Percentiles rank a stretch among this genome's conserved stretches.
phyloP scores from a whole-genome alignment of 192 early-diverging fungal species.

The Podila clonocystis region DNA sequence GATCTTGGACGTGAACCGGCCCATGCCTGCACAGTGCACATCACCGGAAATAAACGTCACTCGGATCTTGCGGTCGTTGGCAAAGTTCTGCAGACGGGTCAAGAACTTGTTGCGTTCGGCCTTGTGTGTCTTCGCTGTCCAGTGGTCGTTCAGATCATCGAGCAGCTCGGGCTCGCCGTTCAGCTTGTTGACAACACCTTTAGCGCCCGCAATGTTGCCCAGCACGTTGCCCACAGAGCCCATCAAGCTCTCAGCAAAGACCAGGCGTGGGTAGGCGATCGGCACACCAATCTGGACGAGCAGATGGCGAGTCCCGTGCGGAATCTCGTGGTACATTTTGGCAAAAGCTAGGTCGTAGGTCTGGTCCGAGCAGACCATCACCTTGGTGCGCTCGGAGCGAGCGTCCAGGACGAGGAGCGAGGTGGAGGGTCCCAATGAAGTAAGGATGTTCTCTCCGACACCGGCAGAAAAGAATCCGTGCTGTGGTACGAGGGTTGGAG shows the following conservation, averaged over 20 bases:
- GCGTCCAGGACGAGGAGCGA: constrained; percentile 78
- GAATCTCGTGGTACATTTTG: constrained; percentile 65
- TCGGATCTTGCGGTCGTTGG: constrained; percentile 69
- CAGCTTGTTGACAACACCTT: constrained; percentile 56
- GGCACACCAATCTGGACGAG: constrained; percentile 80
- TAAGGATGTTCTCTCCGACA: constrained; percentile 68
- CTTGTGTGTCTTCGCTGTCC: constrained; percentile 68
- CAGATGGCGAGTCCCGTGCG: constrained; percentile 69
- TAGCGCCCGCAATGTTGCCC: constrained; percentile 65
- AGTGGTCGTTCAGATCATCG: constrained; percentile 88
- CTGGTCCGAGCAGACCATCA: constrained; percentile 65
- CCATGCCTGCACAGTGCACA: constrained; percentile 63
- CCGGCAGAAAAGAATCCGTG: constrained; percentile 66
- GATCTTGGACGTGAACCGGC: constrained; percentile 46
- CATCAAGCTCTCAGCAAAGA: constrained; percentile 74
- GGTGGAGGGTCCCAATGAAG: constrained; percentile 73
- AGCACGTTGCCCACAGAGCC: constrained; percentile 66
- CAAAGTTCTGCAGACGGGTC: constrained; percentile 71
- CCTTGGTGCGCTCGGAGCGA: constrained; percentile 75
- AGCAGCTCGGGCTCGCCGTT: constrained; percentile 89
- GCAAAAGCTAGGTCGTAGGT: constrained; percentile 74
- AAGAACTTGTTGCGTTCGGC: constrained; percentile 79
- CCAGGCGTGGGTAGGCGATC: constrained; percentile 80
- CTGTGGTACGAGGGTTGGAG: constrained; percentile 61
- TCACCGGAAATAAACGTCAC: constrained; percentile 89